Evolutionary conservation across 139 green algal species (phyloP), one percentile per base, ranked within the genome.

Genomic region (Chara braunii): DNA sequence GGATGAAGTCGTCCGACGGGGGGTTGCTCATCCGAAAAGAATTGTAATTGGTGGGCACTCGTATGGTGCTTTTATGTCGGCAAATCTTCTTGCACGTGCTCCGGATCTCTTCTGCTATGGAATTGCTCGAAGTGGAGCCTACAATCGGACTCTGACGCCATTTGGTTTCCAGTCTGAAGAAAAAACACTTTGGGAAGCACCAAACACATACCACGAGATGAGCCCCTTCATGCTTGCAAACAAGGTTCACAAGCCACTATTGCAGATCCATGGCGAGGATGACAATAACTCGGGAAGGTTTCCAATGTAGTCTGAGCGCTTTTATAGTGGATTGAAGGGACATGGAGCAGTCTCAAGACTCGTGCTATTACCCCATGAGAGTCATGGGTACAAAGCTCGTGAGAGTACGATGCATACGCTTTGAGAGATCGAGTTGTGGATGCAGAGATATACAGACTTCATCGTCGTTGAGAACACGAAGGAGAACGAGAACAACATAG

Each of bases 121-220:
- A 60, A 89, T 96, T 40, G 87, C 87, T 0, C 45, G 68, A n/a
- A 78, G 51, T 43, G 78, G 74, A 3, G 78, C 79, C 0, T 85
- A 85, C 66, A 85, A 85, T 59, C 66, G 77, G 52, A 98, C 94
- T 2, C 81, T 99, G 24, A 99, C 94, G 3, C 94, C 94, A 0
- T 97, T 98, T 78, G 87, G 90, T 3, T 99, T 99, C 78, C 90
- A 97, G 74, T 78, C 80, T 1, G 93, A 99, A 79, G 86, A 98
- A 80, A 80, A 92, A 37, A 97, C 91, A 3, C 62, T 96, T 51
- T 99, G 93, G 93, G 60, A 97, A 81, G 87, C 87, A 7, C 80
- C 85, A 0, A 87, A 96, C 1, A 85, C 86, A 3, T 99, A 99
- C 74, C 69, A 71, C 18, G 81, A 70, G n/a, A 97, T 99, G 91